Percentiles rank a stretch among this genome's conserved stretches.
These are phyloP conservation scores for Yarrowia hollandica DNA, from an alignment of 805 yeast genomes.

Conservation along the genomic window DNA sequence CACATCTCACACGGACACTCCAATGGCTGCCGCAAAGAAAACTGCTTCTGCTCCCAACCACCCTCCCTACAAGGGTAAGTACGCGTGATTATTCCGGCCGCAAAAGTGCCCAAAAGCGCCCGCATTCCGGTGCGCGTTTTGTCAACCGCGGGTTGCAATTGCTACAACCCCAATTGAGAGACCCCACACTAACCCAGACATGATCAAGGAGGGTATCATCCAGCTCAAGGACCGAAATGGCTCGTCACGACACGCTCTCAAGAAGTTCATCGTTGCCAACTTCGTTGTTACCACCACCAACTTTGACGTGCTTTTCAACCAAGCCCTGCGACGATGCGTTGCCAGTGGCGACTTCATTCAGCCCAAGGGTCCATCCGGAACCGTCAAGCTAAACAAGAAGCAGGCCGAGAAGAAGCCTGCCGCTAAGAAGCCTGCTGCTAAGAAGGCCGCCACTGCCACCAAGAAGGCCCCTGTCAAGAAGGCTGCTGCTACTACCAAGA, in stretches of 20 bases:
- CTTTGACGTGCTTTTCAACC: conserved; percentile 74
- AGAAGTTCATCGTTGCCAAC: conserved; percentile 73
- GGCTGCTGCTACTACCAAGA: conserved; percentile 37
- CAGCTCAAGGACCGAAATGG: conserved; percentile 80
- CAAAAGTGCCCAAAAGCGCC: not conserved
- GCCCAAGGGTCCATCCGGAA: conserved; percentile 90
- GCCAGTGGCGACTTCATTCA: conserved; percentile 71
- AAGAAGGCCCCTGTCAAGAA: conserved; percentile 35
- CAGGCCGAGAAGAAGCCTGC: conserved; percentile 44
- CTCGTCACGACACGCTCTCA: conserved; percentile 77
- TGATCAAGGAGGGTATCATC: conserved; percentile 66
- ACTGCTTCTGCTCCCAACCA: conserved; percentile 36
- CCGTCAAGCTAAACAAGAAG: conserved; percentile 64
- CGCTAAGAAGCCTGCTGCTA: conserved; percentile 33
- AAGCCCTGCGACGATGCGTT: conserved; percentile 78
- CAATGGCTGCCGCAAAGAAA: conserved; percentile 28
- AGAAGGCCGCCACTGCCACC: conserved; percentile 33
- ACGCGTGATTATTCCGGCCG: not conserved
- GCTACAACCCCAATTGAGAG: not conserved
- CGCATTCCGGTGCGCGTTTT: conserved; percentile 17
- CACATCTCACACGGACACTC: conserved; percentile 18
- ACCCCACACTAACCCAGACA: conserved; percentile 45
- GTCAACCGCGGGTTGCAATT: not conserved
- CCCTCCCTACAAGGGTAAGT: conserved; percentile 45
- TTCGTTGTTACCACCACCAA: conserved; percentile 57